Base-by-base conservation (phyloP, 805 yeast genomes). In the Spencermartinsiella europaea region DNA sequence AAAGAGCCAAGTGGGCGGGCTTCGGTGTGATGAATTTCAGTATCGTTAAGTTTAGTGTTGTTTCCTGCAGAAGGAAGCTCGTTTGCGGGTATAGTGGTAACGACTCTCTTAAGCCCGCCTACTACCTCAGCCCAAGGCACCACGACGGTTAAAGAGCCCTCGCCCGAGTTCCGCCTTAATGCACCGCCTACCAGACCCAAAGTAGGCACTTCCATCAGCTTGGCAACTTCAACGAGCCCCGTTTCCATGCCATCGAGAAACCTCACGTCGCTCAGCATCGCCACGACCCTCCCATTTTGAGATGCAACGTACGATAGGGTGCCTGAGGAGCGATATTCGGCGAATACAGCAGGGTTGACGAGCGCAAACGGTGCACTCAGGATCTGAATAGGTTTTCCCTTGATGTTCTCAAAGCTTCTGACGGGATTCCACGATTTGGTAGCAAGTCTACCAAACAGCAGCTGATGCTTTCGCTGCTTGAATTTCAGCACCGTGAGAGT, bases 201-300 rank as follows among this genome's bases (percentile, higher is more conserved):
- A 8, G 27, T 35, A 12, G 38, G 21, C 12, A 40, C 42, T 4
- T 19, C 38, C 14, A 14, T 34, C 2, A 25, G 21, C 8, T 34
- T 27, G 17, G 41, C 43, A 2, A 36, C 27, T 21, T 25, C 43
- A 5, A 52, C 62, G 3, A 54, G 27, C 12, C 64, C 69, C 10
- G 69, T 69, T 19, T 63, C 63, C 70, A 66, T 66, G 10, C 68
- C 66, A 14, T 64, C 69, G 4, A 66, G 51, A 42, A 46, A 66
- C 19, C 68, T 45, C 7, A 60, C 47, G 39, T 66, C 70, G 16
- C 56, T 42, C 7, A 64, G 48, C 12, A 63, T 36, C 4, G 48
- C 51, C 8, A 46, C 46, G 22, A 38, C 47, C 25, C 34, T 20
- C 22, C 44, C 38, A 16, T 46, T 21, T 5, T 37, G 28, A 15